Evolutionary conservation across 2,329 filamentous ascomycete species (phyloP), one percentile per base, ranked within the genome.

Genomic region (Colletotrichum ledebouriae): DNA sequence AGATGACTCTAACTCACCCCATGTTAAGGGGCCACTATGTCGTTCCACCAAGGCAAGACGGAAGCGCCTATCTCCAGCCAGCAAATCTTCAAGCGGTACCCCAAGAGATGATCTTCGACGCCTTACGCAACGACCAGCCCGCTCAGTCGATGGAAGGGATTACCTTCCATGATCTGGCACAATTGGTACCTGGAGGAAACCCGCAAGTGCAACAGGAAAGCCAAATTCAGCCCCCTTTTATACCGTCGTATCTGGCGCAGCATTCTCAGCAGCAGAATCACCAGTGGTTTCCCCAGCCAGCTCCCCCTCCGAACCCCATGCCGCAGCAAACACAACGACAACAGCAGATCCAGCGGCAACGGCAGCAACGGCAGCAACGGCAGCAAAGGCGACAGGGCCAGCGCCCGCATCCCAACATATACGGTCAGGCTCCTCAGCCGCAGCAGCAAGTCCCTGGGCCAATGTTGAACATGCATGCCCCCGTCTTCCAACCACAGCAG

Each of bases 91-190:
- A 13, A 25, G 20, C 34, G 53, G 33, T 37, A 34, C 34, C 53
- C 6, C 53, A 25, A 34, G 34, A 57, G 53, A 42, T 42, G 34
- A 34, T 57, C 37, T 42, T 57, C 37, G 37, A 57, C 37, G 53
- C 53, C 53, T 25, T 42, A 20, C 17, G 20, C 17, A 41, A 57
- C 20, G 37, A 41, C 15, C 12, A 57, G 53, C 53, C 46, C 42
- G 15, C 42, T 20, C 17, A 20, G 42, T n/a, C 42, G 15, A 46
- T 46, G 42, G 42, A 20, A 46, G 42, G 42, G 9, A 17, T 20
- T 46, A n/a, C 15, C n/a, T 9, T 9, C 17, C 42, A 46, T n/a
- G 3, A 46, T 9, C 6, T 6, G 29, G 29, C 29, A 29, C 29
- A 29, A 6, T 2, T 29, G 29, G 2, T 29, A 29, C 29, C 6